Evolutionary conservation across 2,329 filamentous ascomycete species (phyloP).

Genomic region (Dactylellina drechsleri): DNA sequence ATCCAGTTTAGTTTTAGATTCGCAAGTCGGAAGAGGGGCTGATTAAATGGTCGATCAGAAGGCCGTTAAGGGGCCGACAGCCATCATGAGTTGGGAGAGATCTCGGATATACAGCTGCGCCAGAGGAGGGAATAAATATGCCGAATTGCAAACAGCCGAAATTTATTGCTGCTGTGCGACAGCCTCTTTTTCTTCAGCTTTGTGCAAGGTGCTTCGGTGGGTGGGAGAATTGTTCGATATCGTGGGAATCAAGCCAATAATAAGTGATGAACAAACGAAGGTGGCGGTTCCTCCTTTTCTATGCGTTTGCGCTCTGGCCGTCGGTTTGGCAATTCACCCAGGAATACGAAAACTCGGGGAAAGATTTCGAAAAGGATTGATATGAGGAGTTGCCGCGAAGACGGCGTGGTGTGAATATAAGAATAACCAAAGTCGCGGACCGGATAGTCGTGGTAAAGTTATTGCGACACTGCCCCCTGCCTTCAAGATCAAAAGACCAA

Average conservation of each 20-base stretch:
- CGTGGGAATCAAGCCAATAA: constrained; percentile 32
- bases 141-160: constrained; percentile 34
- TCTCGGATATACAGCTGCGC: constrained; percentile 2
- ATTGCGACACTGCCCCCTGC: constrained; percentile 34
- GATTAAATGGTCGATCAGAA: background rate
- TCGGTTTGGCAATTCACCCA: constrained; percentile 8
- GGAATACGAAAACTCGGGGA: constrained; percentile 5
- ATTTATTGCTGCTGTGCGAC: constrained; percentile 42
- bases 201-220: background rate
- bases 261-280: background rate
- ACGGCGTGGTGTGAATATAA: constrained; percentile 44
- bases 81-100: constrained; percentile 17
- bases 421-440: background rate
- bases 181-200: constrained; percentile 12
- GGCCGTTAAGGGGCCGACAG: constrained; percentile 26
- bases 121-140: constrained; percentile 35
- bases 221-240: constrained; percentile 21
- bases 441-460: constrained; percentile 17
- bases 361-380: constrained; percentile 7
- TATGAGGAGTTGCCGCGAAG: constrained; percentile 5
- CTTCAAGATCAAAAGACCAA: constrained; percentile 14
- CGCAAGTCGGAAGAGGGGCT: background rate
- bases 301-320: constrained; percentile 14
- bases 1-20: background rate
- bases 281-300: constrained; percentile 20